A percentile compares a stretch with the other conserved stretches of the same genome.
Evolutionary conservation across 1,139 yeast species (phyloP).

Genomic region (Diutina mesorugosa): DNA sequence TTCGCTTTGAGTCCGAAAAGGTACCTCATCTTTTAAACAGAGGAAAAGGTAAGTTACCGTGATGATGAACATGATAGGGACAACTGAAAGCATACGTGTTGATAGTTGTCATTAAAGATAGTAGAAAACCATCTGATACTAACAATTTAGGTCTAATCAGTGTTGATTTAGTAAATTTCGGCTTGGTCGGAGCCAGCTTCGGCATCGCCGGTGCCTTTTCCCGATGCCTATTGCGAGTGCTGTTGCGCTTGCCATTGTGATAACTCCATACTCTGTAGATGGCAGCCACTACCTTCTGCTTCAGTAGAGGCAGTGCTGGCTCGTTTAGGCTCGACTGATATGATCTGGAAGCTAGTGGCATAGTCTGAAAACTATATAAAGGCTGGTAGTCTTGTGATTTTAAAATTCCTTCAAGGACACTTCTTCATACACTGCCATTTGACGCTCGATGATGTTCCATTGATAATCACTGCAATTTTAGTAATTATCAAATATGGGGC

Average conservation of each 20-base stretch:
- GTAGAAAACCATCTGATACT: slow-evolving; percentile 1
- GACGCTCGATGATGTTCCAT: not conserved
- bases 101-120: slow-evolving; percentile 2
- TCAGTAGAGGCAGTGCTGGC: no score
- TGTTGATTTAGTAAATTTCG: not conserved
- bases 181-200: no score
- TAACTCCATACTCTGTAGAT: no score
- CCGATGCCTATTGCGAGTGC: no score
- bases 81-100: slow-evolving; percentile 1
- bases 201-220: no score
- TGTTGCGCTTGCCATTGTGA: no score
- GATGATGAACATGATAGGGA: slow-evolving; percentile 3
- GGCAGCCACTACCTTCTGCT: not conserved
- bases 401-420: not conserved
- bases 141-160: not conserved
- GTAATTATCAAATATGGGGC: no score
- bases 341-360: no score
- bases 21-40: not conserved
- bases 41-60: not conserved
- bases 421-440: not conserved
- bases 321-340: no score
- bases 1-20: not conserved
- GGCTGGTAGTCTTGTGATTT: not conserved
- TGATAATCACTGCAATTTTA: no score
- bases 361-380: no score